Conservation (phyloP, 2,329 filamentous ascomycete genomes). For the Chalaropsis thielavioides region DNA sequence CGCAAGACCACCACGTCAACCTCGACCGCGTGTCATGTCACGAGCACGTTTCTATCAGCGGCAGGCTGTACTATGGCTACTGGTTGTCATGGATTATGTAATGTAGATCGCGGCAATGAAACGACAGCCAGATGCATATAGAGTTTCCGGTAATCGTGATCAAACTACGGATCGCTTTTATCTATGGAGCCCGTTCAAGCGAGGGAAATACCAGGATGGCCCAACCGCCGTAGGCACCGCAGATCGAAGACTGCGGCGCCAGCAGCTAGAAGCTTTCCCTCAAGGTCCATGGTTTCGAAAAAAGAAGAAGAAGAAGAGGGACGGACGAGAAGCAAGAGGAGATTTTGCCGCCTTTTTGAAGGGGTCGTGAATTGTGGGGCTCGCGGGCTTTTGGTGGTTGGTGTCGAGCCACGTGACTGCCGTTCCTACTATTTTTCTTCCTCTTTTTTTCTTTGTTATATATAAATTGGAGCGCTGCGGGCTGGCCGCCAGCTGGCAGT, state of each 20-base stretch:
- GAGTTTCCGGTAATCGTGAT: constrained; percentile 36
- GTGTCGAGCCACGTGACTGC: neutral
- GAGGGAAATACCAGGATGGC: constrained; percentile 23
- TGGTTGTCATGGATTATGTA: neutral
- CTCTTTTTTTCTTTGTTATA: neutral
- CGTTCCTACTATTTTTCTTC: neutral
- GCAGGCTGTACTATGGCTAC: neutral
- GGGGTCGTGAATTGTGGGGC: neutral
- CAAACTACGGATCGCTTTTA: constrained; percentile 29
- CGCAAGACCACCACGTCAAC: neutral
- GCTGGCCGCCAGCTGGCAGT: no score
- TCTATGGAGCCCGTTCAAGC: constrained; percentile 14
- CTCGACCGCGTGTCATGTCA: neutral
- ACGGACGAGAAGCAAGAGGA: constrained; percentile 9
- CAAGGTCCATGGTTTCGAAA: constrained; percentile 23
- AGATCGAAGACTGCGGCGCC: constrained; percentile 22
- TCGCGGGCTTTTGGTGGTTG: neutral
- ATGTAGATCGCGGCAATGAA: constrained; percentile 47
- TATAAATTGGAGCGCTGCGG: no score
- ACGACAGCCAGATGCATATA: constrained; percentile 35
- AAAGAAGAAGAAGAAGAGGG: constrained; percentile 20
- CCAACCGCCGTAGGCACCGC: constrained; percentile 20
- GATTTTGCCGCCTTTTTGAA: constrained; percentile 4
- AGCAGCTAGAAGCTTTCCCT: constrained; percentile 1
- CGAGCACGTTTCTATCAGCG: neutral